Evolutionary conservation across 75 land plant genomes (phyloP).

Genomic region (Sequoia sempervirens): DNA sequence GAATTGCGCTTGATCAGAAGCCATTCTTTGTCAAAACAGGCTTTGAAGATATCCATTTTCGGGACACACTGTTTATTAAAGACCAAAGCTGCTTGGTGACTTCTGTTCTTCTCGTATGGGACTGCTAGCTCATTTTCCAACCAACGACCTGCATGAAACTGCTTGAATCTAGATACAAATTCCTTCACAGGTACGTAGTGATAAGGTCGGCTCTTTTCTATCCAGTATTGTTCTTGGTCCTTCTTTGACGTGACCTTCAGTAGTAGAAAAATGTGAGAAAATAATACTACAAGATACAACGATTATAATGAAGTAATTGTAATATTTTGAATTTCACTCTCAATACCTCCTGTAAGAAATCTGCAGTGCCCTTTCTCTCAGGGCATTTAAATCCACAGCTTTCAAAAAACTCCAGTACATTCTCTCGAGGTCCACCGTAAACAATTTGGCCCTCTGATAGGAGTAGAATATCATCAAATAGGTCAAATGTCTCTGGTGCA

Average conservation of each 20-base stretch:
- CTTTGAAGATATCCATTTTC: constrained; percentile 58
- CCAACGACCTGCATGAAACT: constrained; percentile 56
- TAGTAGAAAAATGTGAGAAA: neutral
- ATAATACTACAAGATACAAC: neutral
- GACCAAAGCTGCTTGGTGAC: constrained; percentile 76
- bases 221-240: constrained; percentile 96
- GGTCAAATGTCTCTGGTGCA: constrained; percentile 90
- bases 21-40: constrained; percentile 71
- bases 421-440: constrained; percentile 74
- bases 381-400: constrained; percentile 71
- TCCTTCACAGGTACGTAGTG: constrained; percentile 62
- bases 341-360: constrained; percentile 81
- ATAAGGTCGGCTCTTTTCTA: constrained; percentile 49
- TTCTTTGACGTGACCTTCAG: constrained; percentile 80
- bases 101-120: constrained; percentile 51
- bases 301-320: neutral
- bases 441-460: constrained; percentile 79
- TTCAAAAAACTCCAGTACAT: constrained; percentile 70
- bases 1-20: constrained; percentile 80
- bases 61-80: constrained; percentile 46
- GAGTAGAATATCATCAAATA: constrained; percentile 73
- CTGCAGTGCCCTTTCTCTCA: constrained; percentile 72
- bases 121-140: constrained; percentile 53
- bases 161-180: constrained; percentile 57
- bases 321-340: neutral